These are phyloP conservation scores for Hysterium pulicare DNA, from an alignment of 2,329 filamentous ascomycete genomes.

Conservation along the genomic window DNA sequence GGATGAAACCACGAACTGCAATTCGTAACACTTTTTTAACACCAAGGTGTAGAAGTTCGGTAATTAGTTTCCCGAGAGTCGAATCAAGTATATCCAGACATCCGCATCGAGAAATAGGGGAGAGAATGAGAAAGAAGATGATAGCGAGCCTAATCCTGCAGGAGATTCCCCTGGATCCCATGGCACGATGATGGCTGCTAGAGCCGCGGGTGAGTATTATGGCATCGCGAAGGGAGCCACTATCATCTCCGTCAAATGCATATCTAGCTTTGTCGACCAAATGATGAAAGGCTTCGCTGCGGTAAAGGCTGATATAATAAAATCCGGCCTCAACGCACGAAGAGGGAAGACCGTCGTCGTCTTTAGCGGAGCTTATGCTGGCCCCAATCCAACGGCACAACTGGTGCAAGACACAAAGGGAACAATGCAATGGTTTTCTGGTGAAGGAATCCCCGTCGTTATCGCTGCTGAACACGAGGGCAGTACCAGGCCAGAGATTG, in stretches of 20 bases:
- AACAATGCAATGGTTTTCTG: not conserved
- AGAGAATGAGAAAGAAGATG: not conserved
- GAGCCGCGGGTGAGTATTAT: not conserved
- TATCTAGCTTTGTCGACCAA: not conserved
- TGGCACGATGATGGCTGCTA: not conserved
- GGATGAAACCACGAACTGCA: too few relatives aligned
- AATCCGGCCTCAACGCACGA: not conserved
- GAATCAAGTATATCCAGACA: not conserved
- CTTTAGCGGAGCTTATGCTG: not conserved
- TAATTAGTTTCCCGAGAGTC: not conserved
- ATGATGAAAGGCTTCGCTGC: not conserved
- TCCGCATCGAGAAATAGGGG: not conserved
- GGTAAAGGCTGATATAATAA: not conserved
- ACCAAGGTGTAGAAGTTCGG: not conserved
- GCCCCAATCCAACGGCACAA: not conserved
- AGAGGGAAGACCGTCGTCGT: not conserved
- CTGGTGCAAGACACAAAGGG: not conserved
- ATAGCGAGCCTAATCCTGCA: not conserved
- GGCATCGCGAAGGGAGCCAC: not conserved
- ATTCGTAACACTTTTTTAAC: not conserved
- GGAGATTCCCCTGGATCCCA: not conserved
- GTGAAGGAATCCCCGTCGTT: not conserved
- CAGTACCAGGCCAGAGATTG: not conserved
- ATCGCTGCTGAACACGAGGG: not conserved
- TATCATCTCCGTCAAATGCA: not conserved